Evolutionary conservation across 1,139 yeast species (phyloP), one percentile per base, ranked within the genome.

Genomic region (Geotrichum australiense): DNA sequence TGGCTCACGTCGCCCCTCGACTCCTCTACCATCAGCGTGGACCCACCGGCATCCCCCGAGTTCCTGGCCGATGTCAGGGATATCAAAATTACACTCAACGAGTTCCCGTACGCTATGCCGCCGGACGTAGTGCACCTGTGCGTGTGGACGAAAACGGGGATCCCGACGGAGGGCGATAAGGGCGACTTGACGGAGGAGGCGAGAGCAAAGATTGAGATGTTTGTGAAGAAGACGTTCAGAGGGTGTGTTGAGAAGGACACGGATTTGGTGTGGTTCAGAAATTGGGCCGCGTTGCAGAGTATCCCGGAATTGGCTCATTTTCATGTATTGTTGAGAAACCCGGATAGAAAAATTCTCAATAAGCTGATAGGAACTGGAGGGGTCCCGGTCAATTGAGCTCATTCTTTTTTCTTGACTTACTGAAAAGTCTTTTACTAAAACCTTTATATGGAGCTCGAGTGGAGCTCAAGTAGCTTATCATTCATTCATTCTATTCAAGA

Each of bases 41-140:
- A 31, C 11, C 50, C 52, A 50, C 37, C 38, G 5, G 49, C 42
- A 22, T 33, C 35, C 8, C 24, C 25, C 8, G 23, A 26, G 22
- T 55, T 58, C 34, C 51, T 65, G 26, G 57, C 49, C 4, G 46
- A 52, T 27, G 39, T 47, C 8, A 16, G 21, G 2, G 71, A 67
- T 43, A 48, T 63, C 35, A 62, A 57, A 45, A 59, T 68, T 19
- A 50, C 66, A 16, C 47, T 40, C 29, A 67, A 67, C 45, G 70
- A 66, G 44, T 68, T 63, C 46, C 68, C 71, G 2, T 67, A 67
- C 44, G 65, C 63, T 14, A 53, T 66, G 24, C 67, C 59, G 30
- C 48, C 51, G 3, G 62, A 62, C 2, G 57, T 68, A 20, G 48
- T 50, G 3, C 71, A 67, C 48, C 48, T 66, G 5, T 69, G 66